Conservation (phyloP, 2,329 filamentous ascomycete genomes). For the Colletotrichum echinochloae region DNA sequence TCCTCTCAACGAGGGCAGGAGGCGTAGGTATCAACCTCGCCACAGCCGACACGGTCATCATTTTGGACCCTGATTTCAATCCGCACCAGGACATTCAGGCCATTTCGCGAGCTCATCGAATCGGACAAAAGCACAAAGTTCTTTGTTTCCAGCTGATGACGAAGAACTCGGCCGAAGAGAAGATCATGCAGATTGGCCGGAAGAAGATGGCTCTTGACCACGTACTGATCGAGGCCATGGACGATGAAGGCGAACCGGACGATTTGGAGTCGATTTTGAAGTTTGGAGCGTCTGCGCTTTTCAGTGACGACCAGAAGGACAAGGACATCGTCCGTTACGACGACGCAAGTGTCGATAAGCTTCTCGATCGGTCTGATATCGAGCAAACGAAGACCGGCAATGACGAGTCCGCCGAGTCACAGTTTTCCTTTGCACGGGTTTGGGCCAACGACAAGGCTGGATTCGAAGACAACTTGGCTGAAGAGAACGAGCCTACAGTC, state of each 20-base stretch:
- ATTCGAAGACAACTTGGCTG: slow-evolving; percentile 72
- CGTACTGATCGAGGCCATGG: slow-evolving; percentile 92
- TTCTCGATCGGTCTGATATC: slow-evolving; percentile 87
- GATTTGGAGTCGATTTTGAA: slow-evolving; percentile 90
- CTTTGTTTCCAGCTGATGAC: slow-evolving; percentile 96
- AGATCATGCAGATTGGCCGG: slow-evolving; percentile 94
- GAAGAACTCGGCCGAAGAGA: slow-evolving; percentile 88
- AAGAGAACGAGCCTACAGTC: slow-evolving; percentile 62
- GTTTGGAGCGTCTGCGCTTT: slow-evolving; percentile 88
- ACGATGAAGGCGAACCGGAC: slow-evolving; percentile 81
- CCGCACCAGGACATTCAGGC: slow-evolving; percentile 98
- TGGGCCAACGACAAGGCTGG: slow-evolving; percentile 86
- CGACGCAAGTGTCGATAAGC: slow-evolving; percentile 81
- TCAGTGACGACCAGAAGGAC: slow-evolving; percentile 75
- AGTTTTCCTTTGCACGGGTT: slow-evolving; percentile 90
- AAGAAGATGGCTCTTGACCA: slow-evolving; percentile 98
- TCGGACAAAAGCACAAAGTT: slow-evolving; percentile 96
- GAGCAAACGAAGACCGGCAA: slow-evolving; percentile 76
- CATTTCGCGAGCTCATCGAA: slow-evolving; percentile 91
- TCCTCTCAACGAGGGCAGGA: slow-evolving; percentile 93
- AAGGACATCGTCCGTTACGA: slow-evolving; percentile 86
- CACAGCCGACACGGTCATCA: slow-evolving; percentile 97
- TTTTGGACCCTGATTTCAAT: slow-evolving; percentile 97
- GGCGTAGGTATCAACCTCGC: slow-evolving; percentile 98
- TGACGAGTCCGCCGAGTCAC: slow-evolving; percentile 76